Evolutionary conservation across 1,284 basidiomycete genomes (phyloP).

Genomic region (Malassezia sp.): DNA sequence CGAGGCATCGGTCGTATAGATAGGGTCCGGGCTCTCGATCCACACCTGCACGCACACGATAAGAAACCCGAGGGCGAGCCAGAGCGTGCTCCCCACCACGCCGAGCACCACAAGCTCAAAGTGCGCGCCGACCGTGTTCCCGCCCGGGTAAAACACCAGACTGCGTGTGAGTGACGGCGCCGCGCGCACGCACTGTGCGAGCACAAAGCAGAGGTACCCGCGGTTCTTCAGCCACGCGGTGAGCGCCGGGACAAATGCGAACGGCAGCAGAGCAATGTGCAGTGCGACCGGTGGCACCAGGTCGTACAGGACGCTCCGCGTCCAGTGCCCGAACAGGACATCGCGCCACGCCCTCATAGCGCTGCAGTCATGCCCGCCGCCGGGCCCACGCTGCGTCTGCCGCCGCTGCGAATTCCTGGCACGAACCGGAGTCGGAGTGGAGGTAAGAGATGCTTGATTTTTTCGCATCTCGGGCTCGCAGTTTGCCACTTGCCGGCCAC

Average conservation of each 20-base stretch:
- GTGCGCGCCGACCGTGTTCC: slow-evolving; percentile 25
- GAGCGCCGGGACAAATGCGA: slow-evolving; percentile 5
- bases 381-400: no score
- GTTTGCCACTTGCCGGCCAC: no score
- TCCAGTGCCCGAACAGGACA: no score
- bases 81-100: slow-evolving; percentile 19
- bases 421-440: no score
- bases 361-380: no score
- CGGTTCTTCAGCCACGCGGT: neutral
- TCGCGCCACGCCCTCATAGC: no score
- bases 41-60: slow-evolving; percentile 24
- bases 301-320: no score
- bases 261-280: slow-evolving; percentile 4
- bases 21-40: slow-evolving; percentile 19
- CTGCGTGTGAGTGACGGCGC: neutral
- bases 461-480: no score
- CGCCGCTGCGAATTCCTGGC: no score
- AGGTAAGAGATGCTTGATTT: no score
- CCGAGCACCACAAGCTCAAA: slow-evolving; percentile 26
- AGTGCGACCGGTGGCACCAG: neutral
- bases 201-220: slow-evolving; percentile 1
- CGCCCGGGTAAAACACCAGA: slow-evolving; percentile 26
- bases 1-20: slow-evolving; percentile 18
- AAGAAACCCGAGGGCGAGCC: slow-evolving; percentile 20
- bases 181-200: neutral